These are phyloP conservation scores for Beauveria brongniartii DNA, from an alignment of 2,329 filamentous ascomycete genomes.

Conservation along the genomic window DNA sequence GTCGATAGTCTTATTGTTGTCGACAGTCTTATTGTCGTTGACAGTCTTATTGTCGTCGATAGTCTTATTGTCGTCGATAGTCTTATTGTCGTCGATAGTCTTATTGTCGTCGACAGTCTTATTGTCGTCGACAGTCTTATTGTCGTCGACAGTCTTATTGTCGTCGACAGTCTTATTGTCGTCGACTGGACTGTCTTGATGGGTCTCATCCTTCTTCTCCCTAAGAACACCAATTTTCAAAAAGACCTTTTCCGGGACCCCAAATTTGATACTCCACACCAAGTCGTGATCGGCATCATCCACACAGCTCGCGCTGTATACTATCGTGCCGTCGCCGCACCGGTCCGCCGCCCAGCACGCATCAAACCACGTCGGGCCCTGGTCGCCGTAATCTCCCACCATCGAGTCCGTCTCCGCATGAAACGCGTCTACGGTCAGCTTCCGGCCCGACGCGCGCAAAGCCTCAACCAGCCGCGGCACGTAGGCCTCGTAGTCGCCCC, in stretches of 20 bases:
- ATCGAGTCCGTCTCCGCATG: conserved; percentile 22
- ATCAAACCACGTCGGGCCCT: conserved; percentile 22
- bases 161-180: too few species aligned
- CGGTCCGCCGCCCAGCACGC: conserved; percentile 17
- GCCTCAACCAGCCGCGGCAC: conserved; percentile 19
- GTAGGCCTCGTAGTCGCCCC: conserved; percentile 23
- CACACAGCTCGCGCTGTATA: conserved; percentile 17
- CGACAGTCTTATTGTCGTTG: too few species aligned
- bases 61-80: too few species aligned
- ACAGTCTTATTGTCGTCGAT: too few species aligned
- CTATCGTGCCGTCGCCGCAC: conserved; percentile 14
- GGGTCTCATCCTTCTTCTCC: not conserved
- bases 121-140: not conserved
- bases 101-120: too few species aligned
- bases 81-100: too few species aligned
- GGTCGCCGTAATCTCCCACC: conserved; percentile 19
- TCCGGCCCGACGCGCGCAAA: conserved; percentile 12
- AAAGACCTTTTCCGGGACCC: conserved; percentile 16
- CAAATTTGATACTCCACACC: conserved; percentile 18
- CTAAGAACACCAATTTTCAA: conserved; percentile 5
- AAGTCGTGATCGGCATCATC: conserved; percentile 21
- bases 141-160: too few species aligned
- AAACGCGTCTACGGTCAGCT: conserved; percentile 20
- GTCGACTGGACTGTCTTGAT: not conserved
- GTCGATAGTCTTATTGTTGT: too few species aligned